Evolutionary conservation across 2,329 filamentous ascomycete species (phyloP).

Genomic region (Orbilia quercus): DNA sequence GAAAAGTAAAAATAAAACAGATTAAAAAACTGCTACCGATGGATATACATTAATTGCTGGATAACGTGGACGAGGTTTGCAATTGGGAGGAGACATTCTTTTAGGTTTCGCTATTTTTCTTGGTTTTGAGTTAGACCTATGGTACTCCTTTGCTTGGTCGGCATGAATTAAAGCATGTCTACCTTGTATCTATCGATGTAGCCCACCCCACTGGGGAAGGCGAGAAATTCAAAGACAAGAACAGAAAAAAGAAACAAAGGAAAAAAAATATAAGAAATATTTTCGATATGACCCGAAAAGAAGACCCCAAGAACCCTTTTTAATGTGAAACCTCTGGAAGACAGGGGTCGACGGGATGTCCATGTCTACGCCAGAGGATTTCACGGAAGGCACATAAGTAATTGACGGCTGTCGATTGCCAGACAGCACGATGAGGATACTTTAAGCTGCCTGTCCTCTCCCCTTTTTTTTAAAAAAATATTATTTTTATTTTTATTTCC

Average conservation of each 20-base stretch:
- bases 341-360: constrained; percentile 36
- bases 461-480: too few relatives aligned
- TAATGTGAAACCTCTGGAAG: constrained; percentile 49
- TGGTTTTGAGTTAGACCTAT: constrained; percentile 21
- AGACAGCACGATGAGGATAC: constrained; percentile 8
- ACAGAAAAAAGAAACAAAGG: too few relatives aligned
- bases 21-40: neutral
- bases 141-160: constrained; percentile 30
- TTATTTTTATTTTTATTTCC: neutral
- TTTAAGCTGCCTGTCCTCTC: neutral
- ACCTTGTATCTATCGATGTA: constrained; percentile 16
- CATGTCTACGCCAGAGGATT: constrained; percentile 51
- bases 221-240: constrained; percentile 35
- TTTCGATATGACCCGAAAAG: constrained; percentile 22
- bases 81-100: neutral
- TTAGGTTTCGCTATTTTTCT: constrained; percentile 20
- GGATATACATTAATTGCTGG: neutral
- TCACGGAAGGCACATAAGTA: constrained; percentile 16
- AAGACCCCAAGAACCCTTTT: constrained; percentile 25
- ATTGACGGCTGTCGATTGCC: constrained; percentile 21
- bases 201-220: constrained; percentile 34
- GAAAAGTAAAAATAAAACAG: constrained; percentile 6
- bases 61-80: constrained; percentile 5
- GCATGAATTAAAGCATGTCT: constrained; percentile 10
- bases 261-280: neutral